These are phyloP conservation scores for Purpureocillium takamizusanense DNA, from an alignment of 2,329 filamentous ascomycete genomes.

Conservation along the genomic window DNA sequence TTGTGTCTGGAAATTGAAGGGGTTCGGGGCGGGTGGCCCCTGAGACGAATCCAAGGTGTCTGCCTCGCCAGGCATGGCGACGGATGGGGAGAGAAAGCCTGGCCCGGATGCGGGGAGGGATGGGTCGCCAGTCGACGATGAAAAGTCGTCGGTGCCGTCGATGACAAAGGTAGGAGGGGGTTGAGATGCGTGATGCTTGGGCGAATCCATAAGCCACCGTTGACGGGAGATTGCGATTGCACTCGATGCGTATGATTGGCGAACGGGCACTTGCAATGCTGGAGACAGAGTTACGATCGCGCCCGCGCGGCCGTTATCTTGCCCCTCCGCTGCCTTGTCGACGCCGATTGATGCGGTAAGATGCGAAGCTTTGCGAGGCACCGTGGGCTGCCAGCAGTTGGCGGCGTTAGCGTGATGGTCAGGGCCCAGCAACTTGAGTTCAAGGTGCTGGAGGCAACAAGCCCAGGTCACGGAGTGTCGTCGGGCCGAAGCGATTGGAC, in stretches of 20 bases:
- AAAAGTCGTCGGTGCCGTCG: constrained; percentile 11
- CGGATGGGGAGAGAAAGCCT: constrained; percentile 6
- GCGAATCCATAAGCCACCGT: constrained; percentile 7
- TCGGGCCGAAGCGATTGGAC: no score
- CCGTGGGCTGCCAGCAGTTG: no score
- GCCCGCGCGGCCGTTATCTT: no score
- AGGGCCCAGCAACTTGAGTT: no score
- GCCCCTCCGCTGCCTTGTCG: neutral
- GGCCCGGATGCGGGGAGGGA: neutral
- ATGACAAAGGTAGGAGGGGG: constrained; percentile 7
- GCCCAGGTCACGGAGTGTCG: no score
- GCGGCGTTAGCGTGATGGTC: no score
- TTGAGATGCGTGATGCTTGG: neutral
- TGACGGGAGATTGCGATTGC: no score
- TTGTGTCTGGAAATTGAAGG: constrained; percentile 92
- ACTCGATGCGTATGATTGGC: neutral
- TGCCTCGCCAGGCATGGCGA: constrained; percentile 8
- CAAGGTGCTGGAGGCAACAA: no score
- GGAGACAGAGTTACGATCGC: no score
- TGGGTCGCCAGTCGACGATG: neutral
- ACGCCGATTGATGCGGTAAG: no score
- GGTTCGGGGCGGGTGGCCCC: constrained; percentile 39
- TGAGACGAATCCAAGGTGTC: constrained; percentile 6
- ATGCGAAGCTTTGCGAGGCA: no score
- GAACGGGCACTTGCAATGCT: no score